Conservation (phyloP, 176 grass and related monocot species). For the Lolium rigidum region DNA sequence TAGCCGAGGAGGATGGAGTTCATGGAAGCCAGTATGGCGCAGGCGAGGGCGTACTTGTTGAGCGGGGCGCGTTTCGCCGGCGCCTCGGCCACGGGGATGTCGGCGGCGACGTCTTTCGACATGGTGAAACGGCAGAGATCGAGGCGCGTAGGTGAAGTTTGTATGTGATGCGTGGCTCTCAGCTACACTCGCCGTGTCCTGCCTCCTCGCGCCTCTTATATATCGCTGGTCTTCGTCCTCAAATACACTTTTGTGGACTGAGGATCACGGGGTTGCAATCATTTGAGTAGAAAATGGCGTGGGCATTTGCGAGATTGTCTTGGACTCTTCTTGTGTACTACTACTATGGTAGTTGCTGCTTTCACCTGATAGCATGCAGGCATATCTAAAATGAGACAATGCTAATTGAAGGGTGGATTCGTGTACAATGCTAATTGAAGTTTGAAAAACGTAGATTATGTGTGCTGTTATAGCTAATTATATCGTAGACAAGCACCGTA, state of each 20-base stretch:
- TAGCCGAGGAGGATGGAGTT: conserved; percentile 91
- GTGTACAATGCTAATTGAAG: neutral
- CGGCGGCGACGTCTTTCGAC: conserved; percentile 28
- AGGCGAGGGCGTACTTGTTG: conserved; percentile 75
- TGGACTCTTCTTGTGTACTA: neutral
- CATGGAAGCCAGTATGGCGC: conserved; percentile 73
- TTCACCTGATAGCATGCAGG: neutral
- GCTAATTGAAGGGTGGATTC: neutral
- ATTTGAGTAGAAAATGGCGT: conserved; percentile 23
- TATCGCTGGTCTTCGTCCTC: conserved; percentile 1
- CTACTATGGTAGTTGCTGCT: neutral
- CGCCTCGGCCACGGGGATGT: conserved; percentile 43
- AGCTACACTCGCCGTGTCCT: neutral
- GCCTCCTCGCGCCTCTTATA: neutral
- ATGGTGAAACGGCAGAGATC: conserved; percentile 20
- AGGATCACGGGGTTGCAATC: neutral
- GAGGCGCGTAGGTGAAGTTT: neutral
- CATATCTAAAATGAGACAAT: neutral
- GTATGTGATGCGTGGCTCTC: neutral
- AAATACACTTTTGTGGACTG: neutral
- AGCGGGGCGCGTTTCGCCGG: conserved; percentile 48
- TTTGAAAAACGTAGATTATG: neutral
- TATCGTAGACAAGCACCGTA: too few relatives aligned
- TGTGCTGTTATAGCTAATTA: neutral
- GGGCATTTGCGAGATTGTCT: neutral